phyloP scores from a whole-genome alignment of 1,284 basidiomycete genomes.

The Crucibulum parvulum region DNA sequence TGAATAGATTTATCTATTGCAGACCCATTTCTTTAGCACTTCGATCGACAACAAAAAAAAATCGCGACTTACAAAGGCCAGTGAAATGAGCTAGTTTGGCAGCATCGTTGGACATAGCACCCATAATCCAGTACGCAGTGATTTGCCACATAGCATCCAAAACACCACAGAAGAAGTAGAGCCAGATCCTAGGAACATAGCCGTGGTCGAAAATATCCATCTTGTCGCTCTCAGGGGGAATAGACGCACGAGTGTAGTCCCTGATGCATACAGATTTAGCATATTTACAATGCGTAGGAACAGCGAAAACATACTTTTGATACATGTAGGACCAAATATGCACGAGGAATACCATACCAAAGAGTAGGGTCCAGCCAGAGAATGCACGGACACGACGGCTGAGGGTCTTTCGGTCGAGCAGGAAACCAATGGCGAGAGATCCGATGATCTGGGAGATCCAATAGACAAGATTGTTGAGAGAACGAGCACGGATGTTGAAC shows the following conservation, averaged over 20 bases:
- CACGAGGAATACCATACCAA: slow-evolving; percentile 66
- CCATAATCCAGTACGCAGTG: slow-evolving; percentile 64
- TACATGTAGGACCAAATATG: slow-evolving; percentile 78
- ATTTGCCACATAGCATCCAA: slow-evolving; percentile 70
- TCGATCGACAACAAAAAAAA: neutral
- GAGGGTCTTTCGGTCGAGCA: slow-evolving; percentile 64
- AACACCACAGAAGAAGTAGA: slow-evolving; percentile 68
- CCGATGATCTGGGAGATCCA: slow-evolving; percentile 74
- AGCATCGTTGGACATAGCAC: slow-evolving; percentile 66
- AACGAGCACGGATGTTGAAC: slow-evolving; percentile 72
- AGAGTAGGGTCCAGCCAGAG: slow-evolving; percentile 62
- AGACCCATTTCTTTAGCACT: too few relatives aligned
- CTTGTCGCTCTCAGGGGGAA: slow-evolving; percentile 41
- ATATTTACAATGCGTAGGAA: neutral
- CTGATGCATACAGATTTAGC: slow-evolving; percentile 41
- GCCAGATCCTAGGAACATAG: slow-evolving; percentile 58
- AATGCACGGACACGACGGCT: slow-evolving; percentile 70
- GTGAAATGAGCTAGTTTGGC: slow-evolving; percentile 63
- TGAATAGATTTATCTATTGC: slow-evolving; percentile 52
- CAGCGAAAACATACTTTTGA: slow-evolving; percentile 54
- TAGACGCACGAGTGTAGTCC: slow-evolving; percentile 62
- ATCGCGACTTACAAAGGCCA: slow-evolving; percentile 49
- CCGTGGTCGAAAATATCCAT: slow-evolving; percentile 61
- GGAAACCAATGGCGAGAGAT: slow-evolving; percentile 63
- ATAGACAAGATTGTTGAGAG: slow-evolving; percentile 73